Evolutionary conservation across 208 protist genomes (phyloP), one percentile per base, ranked within the genome.

Genomic region (Kentomonas sorsogonicus): DNA sequence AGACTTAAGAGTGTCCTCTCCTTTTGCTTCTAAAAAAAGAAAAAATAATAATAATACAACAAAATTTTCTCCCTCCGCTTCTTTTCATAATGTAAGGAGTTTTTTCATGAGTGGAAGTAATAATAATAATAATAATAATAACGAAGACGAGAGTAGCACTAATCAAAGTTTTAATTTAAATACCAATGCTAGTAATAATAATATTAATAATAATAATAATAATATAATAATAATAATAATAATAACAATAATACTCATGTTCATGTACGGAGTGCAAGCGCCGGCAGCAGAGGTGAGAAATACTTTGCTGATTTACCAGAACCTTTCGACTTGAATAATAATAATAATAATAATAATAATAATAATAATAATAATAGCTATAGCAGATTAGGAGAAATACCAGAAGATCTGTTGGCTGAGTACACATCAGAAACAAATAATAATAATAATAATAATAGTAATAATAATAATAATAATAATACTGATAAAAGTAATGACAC

Each of bases 331-430:
- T n/a, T n/a, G n/a, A 48, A 25, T 20, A 48, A 48, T 48, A 48
- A 48, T 48, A 48, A 48, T 48, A 25, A 48, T 26, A 48, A 48
- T 48, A 48, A 15, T 40, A 40, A 40, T 40, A 40, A 40, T 40
- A 40, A 40, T 40, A 40, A 40, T 40, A 40, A 40, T 40, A 40
- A 40, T 40, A 40, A 40, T 40, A 40, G 15, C 15, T n/a, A 40
- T 40, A n/a, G 11, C 36, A 9, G 11, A n/a, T 40, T 15, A n/a
- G 36, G 11, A 9, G 36, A n/a, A n/a, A n/a, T n/a, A n/a, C n/a
- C n/a, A n/a, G n/a, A n/a, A n/a, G n/a, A n/a, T n/a, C n/a, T n/a
- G n/a, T n/a, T n/a, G n/a, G n/a, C n/a, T n/a, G n/a, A n/a, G n/a
- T n/a, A n/a, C n/a, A n/a, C n/a, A n/a, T n/a, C n/a, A n/a, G n/a